Evolutionary conservation across 2,329 filamentous ascomycete genomes (phyloP).

Genomic region (Ilyonectria robusta): DNA sequence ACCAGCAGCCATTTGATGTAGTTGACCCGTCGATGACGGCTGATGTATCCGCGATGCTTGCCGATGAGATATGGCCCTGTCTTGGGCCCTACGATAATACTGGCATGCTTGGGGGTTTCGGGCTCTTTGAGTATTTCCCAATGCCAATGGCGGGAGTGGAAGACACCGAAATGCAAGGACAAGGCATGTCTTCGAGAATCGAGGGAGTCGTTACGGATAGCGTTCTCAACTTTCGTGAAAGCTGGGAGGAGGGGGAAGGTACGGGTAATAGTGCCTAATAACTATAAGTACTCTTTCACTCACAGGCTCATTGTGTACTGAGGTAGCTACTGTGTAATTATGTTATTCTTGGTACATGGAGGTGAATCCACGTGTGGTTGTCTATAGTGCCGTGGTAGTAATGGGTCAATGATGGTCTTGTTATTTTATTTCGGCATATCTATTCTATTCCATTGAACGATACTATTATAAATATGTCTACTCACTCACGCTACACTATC

Average conservation of each 20-base stretch:
- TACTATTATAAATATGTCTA: neutral
- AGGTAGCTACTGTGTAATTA: no score
- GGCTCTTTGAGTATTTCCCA: slow-evolving; percentile 15
- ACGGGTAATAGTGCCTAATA: neutral
- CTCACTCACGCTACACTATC: neutral
- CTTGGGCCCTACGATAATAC: slow-evolving; percentile 18
- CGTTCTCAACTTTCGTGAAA: slow-evolving; percentile 34
- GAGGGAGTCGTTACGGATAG: slow-evolving; percentile 32
- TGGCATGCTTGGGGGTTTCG: slow-evolving; percentile 19
- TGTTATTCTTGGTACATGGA: no score
- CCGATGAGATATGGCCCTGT: slow-evolving; percentile 16
- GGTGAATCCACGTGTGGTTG: no score
- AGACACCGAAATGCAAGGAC: slow-evolving; percentile 18
- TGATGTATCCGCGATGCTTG: slow-evolving; percentile 16
- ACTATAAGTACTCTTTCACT: no score
- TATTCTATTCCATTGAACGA: neutral
- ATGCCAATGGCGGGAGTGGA: slow-evolving; percentile 16
- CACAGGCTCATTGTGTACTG: no score
- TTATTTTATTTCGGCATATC: neutral
- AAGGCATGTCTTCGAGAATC: slow-evolving; percentile 5
- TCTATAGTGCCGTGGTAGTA: no score
- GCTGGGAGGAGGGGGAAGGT: slow-evolving; percentile 15
- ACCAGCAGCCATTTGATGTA: slow-evolving; percentile 4
- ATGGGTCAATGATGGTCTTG: neutral
- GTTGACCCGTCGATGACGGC: slow-evolving; percentile 6